These are phyloP conservation scores for Rhodotorula sp. DNA, from an alignment of 1,284 basidiomycete genomes.

Conservation along the genomic window DNA sequence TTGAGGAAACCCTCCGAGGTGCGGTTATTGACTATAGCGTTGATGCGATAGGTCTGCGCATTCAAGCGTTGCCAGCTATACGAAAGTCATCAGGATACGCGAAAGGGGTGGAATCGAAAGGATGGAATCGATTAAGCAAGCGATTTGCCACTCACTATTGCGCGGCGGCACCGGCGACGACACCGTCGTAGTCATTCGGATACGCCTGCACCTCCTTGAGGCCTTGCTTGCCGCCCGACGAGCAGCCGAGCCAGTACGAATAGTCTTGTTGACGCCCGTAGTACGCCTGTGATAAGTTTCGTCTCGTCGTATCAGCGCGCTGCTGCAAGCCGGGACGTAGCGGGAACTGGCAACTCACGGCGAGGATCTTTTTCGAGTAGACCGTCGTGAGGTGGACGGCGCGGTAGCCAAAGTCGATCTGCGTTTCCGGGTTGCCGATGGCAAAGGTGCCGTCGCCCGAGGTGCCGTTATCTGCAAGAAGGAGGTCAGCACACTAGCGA, in stretches of 20 bases:
- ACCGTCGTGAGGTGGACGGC: conserved; percentile 41
- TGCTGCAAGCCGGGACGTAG: no score
- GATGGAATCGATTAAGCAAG: background rate
- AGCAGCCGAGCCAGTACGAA: conserved; percentile 42
- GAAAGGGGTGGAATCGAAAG: background rate
- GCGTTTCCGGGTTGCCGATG: conserved; percentile 29
- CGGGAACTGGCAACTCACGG: conserved; percentile 14
- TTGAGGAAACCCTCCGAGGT: conserved; percentile 28
- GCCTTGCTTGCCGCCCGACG: conserved; percentile 43
- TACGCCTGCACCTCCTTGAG: conserved; percentile 23
- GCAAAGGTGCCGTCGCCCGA: conserved; percentile 38
- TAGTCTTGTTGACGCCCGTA: conserved; percentile 28
- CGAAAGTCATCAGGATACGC: background rate
- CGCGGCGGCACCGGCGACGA: conserved; percentile 40
- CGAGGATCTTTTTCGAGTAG: conserved; percentile 39
- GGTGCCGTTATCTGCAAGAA: background rate
- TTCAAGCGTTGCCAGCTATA: conserved; percentile 30
- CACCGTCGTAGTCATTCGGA: conserved; percentile 42
- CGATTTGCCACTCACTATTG: background rate
- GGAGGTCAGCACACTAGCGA: background rate
- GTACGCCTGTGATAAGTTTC: conserved; percentile 14
- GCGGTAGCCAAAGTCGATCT: conserved; percentile 42
- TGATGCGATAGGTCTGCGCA: conserved; percentile 31
- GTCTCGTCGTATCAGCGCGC: no score
- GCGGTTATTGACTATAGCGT: conserved; percentile 35